phyloP scores from a whole-genome alignment of 768 basidiomycete genomes.

The Boletus tomentosulus region DNA sequence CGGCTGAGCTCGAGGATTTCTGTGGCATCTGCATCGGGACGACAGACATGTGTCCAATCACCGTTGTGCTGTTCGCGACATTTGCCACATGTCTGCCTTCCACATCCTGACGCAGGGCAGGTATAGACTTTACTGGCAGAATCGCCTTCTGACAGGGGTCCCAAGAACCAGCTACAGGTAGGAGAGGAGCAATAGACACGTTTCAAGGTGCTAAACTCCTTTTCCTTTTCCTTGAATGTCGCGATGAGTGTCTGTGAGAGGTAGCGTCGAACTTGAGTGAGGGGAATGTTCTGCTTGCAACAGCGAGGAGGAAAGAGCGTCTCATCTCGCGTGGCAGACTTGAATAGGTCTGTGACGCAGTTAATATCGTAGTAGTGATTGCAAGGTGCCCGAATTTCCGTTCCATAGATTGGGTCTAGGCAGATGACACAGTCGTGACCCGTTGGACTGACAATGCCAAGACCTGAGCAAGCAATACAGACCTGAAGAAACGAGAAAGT shows the following conservation, averaged over 20 bases:
- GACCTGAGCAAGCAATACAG: no score
- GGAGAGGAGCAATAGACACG: slow-evolving; percentile 36
- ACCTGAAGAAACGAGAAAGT: slow-evolving; percentile 10
- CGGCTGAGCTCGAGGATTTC: slow-evolving; percentile 26
- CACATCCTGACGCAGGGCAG: no score
- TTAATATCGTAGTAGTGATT: slow-evolving; percentile 32
- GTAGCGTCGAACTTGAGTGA: slow-evolving; percentile 21
- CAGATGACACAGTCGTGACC: slow-evolving; percentile 35
- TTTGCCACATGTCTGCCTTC: no score
- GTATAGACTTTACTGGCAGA: no score
- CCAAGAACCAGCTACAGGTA: slow-evolving; percentile 35
- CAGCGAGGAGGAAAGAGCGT: slow-evolving; percentile 39
- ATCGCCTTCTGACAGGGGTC: slow-evolving; percentile 20
- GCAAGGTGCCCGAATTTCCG: slow-evolving; percentile 29
- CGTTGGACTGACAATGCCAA: slow-evolving; percentile 8
- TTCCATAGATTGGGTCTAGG: slow-evolving; percentile 29
- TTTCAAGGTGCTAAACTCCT: slow-evolving; percentile 32
- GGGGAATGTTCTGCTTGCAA: slow-evolving; percentile 31
- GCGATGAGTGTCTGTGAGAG: slow-evolving; percentile 17
- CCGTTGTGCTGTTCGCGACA: background rate
- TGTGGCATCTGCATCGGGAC: slow-evolving; percentile 19
- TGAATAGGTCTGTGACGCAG: slow-evolving; percentile 34
- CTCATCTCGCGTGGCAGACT: slow-evolving; percentile 34
- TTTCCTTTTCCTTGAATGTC: slow-evolving; percentile 25
- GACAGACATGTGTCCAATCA: slow-evolving; percentile 22